Conservation (phyloP, 495 filamentous ascomycete genomes). For the Bacidia rubella region DNA sequence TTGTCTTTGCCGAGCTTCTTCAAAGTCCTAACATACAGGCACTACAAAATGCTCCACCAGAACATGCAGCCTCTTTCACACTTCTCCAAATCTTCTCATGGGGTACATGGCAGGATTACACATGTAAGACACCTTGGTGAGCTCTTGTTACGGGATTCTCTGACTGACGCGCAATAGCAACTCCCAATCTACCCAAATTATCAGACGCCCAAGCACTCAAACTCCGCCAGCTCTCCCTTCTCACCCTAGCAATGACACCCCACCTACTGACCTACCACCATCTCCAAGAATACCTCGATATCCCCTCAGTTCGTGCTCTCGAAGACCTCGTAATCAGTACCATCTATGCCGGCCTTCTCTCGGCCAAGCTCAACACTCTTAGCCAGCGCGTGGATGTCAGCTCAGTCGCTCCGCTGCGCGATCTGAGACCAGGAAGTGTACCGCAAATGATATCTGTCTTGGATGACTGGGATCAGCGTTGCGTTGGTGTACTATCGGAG, state of each 20-base stretch:
- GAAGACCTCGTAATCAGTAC: conserved; percentile 83
- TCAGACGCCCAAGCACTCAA: conserved; percentile 64
- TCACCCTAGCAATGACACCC: conserved; percentile 52
- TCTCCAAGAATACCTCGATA: conserved; percentile 52
- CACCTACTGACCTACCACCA: conserved; percentile 54
- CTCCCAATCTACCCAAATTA: conserved; percentile 52
- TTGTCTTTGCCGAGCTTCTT: conserved; percentile 88
- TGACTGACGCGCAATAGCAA: conserved; percentile 24
- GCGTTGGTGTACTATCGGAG: conserved; percentile 55
- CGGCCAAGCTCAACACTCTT: conserved; percentile 53
- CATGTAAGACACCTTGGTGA: conserved; percentile 31
- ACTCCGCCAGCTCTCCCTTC: conserved; percentile 79
- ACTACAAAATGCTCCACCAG: conserved; percentile 39
- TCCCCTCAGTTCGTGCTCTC: conserved; percentile 54
- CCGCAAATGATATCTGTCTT: conserved; percentile 52
- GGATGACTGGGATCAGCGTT: conserved; percentile 61
- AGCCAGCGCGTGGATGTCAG: conserved; percentile 59
- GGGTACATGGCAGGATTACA: conserved; percentile 75
- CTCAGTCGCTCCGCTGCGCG: conserved; percentile 69
- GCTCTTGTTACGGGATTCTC: not conserved
- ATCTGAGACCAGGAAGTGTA: conserved; percentile 59
- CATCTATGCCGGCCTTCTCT: conserved; percentile 73
- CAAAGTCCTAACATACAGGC: conserved; percentile 68
- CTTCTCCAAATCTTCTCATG: conserved; percentile 87
- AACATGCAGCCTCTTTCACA: conserved; percentile 45